Evolutionary conservation across 2,329 filamentous ascomycete species (phyloP).

Genomic region (Ophiostoma tasmaniense): DNA sequence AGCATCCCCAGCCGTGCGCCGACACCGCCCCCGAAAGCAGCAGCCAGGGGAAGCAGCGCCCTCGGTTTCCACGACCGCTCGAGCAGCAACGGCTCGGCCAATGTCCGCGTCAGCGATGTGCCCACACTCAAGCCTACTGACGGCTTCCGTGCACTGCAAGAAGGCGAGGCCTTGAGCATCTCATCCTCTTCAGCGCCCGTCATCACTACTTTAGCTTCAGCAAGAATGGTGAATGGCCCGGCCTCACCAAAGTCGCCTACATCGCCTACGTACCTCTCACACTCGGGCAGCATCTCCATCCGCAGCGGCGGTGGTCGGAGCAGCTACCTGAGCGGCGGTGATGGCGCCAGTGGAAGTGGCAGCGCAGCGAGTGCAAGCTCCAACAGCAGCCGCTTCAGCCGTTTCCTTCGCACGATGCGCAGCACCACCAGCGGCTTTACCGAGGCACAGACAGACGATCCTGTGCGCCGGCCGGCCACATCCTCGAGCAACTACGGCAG

Average conservation of each 20-base stretch:
- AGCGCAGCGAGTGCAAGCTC: neutral
- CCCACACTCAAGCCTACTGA: neutral
- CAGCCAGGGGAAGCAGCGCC: conserved; percentile 11
- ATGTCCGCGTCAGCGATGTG: conserved; percentile 2
- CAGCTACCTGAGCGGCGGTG: neutral
- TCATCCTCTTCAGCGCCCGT: neutral
- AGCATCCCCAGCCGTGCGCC: conserved; percentile 23
- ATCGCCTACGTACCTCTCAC: neutral
- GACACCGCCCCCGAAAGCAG: conserved; percentile 25
- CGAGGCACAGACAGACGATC: neutral
- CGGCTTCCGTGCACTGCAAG: neutral
- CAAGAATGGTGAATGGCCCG: neutral
- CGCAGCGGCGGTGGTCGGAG: neutral
- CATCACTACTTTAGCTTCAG: neutral
- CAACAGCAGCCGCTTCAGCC: neutral
- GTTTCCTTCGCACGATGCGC: neutral
- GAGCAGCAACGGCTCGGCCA: neutral
- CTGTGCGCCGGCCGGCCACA: too few relatives aligned
- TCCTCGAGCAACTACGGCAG: neutral
- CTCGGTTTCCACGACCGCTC: conserved; percentile 4
- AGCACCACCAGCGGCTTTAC: conserved; percentile 1
- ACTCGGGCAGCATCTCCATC: neutral
- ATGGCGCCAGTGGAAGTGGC: neutral
- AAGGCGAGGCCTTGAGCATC: neutral
- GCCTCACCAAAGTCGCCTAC: neutral